A percentile compares a stretch with the other conserved stretches of the same genome.
These are phyloP conservation scores for Trichodelitschia bisporula DNA, from an alignment of 495 filamentous ascomycete genomes.

Conservation along the genomic window DNA sequence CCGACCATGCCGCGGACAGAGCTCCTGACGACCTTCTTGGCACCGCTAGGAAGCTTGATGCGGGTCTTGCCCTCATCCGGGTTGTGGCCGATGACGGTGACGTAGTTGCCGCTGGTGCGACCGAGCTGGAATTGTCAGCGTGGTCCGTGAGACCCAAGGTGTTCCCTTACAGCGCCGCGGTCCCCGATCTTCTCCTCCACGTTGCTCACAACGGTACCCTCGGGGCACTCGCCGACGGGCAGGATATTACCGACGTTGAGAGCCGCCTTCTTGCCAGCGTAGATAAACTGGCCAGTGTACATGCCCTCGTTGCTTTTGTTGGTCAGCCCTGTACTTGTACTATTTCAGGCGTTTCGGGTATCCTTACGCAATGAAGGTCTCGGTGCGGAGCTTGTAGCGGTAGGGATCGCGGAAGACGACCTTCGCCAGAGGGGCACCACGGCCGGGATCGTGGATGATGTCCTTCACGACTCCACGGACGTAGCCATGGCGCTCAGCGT, in stretches of 20 bases:
- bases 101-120: conserved; percentile 95
- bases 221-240: conserved; percentile 74
- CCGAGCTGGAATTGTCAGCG: too few relatives aligned
- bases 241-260: conserved; percentile 94
- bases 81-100: conserved; percentile 97
- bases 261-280: conserved; percentile 92
- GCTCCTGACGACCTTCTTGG: conserved; percentile 96
- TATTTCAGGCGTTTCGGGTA: too few relatives aligned
- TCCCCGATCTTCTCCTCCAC: conserved; percentile 98
- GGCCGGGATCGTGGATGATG: conserved; percentile 96
- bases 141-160: too few relatives aligned
- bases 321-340: too few relatives aligned
- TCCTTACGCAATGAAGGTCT: conserved; percentile 84
- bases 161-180: conserved; percentile 77
- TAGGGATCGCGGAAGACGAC: conserved; percentile 85
- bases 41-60: conserved; percentile 94
- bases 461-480: conserved; percentile 92
- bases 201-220: conserved; percentile 96
- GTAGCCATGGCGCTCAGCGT: conserved; percentile 88
- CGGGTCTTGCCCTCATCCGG: conserved; percentile 97
- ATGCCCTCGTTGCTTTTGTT: conserved; percentile 99
- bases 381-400: conserved; percentile 38
- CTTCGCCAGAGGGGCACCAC: conserved; percentile 90
- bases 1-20: conserved; percentile 91
- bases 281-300: conserved; percentile 98